Evolutionary conservation across 148 eudicot species (phyloP).

Genomic region (Diospyros lotus): DNA sequence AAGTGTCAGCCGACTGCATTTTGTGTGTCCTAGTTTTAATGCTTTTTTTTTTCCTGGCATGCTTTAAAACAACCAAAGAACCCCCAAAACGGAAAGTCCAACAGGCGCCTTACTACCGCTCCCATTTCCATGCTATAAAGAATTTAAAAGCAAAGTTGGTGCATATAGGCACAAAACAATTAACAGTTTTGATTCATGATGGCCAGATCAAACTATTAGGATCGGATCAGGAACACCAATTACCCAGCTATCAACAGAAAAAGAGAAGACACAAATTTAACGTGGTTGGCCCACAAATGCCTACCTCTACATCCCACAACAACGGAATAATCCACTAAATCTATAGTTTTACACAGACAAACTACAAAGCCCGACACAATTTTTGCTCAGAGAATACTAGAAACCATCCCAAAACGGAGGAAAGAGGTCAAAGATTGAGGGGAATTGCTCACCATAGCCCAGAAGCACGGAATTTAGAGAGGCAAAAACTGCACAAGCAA

Average conservation of each 20-base stretch:
- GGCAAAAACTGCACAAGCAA: slow-evolving; percentile 86
- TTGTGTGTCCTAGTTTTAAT: background rate
- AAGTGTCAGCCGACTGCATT: background rate
- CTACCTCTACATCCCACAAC: too few relatives aligned
- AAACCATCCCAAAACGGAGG: background rate
- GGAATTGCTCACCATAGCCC: slow-evolving; percentile 55
- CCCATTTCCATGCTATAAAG: background rate
- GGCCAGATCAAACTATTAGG: background rate
- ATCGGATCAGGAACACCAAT: background rate
- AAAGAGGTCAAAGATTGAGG: background rate
- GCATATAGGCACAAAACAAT: background rate
- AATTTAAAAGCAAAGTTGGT: background rate
- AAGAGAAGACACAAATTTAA: too few relatives aligned
- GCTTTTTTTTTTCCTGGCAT: too few relatives aligned
- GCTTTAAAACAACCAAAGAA: background rate
- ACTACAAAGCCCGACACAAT: too few relatives aligned
- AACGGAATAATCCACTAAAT: too few relatives aligned
- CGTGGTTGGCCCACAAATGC: too few relatives aligned
- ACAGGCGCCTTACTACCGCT: too few relatives aligned
- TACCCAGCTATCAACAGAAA: too few relatives aligned
- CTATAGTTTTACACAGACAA: too few relatives aligned
- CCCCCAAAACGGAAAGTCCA: background rate
- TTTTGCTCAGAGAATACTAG: background rate
- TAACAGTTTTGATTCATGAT: background rate
- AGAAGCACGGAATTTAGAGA: slow-evolving; percentile 86